These are phyloP conservation scores for Piromyces sp. DNA, from an alignment of 192 early-diverging fungal species.

Conservation along the genomic window DNA sequence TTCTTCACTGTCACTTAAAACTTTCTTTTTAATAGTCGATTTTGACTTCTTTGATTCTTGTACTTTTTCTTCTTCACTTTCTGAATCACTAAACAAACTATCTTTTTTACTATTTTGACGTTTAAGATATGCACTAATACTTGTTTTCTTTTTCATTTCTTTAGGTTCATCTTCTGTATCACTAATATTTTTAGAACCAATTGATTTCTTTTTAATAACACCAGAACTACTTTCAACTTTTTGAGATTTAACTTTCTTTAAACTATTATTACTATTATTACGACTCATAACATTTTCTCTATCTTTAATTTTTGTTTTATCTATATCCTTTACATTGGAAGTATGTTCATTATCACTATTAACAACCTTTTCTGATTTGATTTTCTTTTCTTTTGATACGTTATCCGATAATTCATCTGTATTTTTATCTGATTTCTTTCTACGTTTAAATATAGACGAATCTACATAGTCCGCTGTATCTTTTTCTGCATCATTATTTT, in stretches of 20 bases:
- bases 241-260: background rate
- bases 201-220: background rate
- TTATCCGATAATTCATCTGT: background rate
- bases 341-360: background rate
- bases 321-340: background rate
- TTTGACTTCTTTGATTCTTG: background rate
- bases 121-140: background rate
- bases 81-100: background rate
- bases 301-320: background rate
- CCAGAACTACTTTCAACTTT: background rate
- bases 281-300: background rate
- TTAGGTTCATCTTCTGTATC: background rate
- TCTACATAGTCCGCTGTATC: background rate
- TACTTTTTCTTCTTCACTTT: background rate
- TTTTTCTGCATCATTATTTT: background rate
- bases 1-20: background rate
- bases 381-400: background rate
- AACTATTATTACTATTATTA: background rate
- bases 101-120: background rate
- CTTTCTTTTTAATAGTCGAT: background rate
- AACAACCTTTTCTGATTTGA: background rate
- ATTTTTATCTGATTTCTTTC: background rate
- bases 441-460: background rate
- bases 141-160: background rate
- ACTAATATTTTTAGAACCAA: too few species aligned